Evolutionary conservation across 116 monocot species (phyloP).

Genomic region (Dioscorea cayenensis): DNA sequence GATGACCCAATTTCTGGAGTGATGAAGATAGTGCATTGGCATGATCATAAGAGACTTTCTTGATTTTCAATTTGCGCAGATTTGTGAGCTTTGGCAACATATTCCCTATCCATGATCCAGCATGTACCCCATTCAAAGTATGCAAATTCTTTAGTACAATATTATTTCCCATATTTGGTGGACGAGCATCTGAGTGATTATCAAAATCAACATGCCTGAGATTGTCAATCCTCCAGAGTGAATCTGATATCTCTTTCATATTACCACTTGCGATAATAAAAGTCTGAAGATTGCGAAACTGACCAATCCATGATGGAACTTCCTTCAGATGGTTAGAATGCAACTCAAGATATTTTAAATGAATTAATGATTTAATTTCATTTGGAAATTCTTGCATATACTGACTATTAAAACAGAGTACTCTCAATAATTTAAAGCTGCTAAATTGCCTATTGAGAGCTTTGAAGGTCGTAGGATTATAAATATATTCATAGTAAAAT

Average conservation of each 20-base stretch:
- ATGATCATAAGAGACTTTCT: not conserved
- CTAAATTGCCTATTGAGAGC: no score
- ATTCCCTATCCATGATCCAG: constrained; percentile 7
- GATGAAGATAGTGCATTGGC: not conserved
- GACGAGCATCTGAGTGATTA: no score
- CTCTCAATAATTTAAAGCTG: constrained; percentile 19
- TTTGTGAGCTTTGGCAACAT: constrained; percentile 1
- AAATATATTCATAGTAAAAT: not conserved
- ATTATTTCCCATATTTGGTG: not conserved
- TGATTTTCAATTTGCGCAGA: not conserved
- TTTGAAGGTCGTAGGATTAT: no score
- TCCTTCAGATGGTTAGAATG: not conserved
- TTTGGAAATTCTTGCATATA: not conserved
- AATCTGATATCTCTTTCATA: constrained; percentile 3
- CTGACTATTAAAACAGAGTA: constrained; percentile 6
- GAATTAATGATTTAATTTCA: not conserved
- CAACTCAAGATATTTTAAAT: constrained; percentile 15
- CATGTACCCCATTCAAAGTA: not conserved
- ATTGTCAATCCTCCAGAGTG: constrained; percentile 12
- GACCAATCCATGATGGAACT: constrained; percentile 10
- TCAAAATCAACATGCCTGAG: constrained; percentile 11
- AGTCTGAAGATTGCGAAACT: constrained; percentile 23
- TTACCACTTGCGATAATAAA: no score
- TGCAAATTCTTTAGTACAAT: not conserved
- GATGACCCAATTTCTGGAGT: not conserved